Evolutionary conservation across 345 rosid genomes (phyloP).

Genomic region (Cardiospermum halicacabum): DNA sequence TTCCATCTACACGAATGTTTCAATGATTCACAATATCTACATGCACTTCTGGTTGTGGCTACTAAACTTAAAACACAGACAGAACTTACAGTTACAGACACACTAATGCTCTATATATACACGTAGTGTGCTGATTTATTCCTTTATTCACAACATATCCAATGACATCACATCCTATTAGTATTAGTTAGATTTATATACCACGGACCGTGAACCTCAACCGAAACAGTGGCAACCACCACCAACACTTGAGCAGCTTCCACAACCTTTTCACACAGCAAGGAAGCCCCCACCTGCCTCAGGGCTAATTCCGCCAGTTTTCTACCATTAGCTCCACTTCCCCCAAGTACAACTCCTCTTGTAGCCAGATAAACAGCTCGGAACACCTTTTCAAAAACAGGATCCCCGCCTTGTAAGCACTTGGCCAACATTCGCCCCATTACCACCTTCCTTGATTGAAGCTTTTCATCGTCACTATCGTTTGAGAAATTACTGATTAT

Average conservation of each 20-base stretch:
- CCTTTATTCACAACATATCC: background rate
- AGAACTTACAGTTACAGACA: background rate
- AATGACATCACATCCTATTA: too few species aligned
- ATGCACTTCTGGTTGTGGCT: background rate
- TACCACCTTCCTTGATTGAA: slow-evolving; percentile 41
- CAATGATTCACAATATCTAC: slow-evolving; percentile 10
- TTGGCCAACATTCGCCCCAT: slow-evolving; percentile 64
- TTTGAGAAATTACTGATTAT: slow-evolving; percentile 33
- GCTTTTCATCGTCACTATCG: slow-evolving; percentile 29
- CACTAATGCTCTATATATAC: slow-evolving; percentile 4
- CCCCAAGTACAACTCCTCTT: slow-evolving; percentile 65
- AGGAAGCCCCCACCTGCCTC: slow-evolving; percentile 55
- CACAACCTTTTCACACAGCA: slow-evolving; percentile 50
- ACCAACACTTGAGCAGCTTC: slow-evolving; percentile 55
- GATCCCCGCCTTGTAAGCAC: slow-evolving; percentile 75
- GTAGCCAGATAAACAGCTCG: slow-evolving; percentile 54
- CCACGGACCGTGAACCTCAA: slow-evolving; percentile 67
- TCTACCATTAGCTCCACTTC: slow-evolving; percentile 45
- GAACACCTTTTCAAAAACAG: slow-evolving; percentile 70
- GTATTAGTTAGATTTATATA: slow-evolving; percentile 35
- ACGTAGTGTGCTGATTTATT: slow-evolving; percentile 6
- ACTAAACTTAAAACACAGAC: background rate
- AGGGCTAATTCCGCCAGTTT: slow-evolving; percentile 55
- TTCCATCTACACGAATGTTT: too few species aligned
- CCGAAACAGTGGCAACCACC: slow-evolving; percentile 57